Evolutionary conservation across 768 basidiomycete species (phyloP).

Genomic region (Boletus insuetus): DNA sequence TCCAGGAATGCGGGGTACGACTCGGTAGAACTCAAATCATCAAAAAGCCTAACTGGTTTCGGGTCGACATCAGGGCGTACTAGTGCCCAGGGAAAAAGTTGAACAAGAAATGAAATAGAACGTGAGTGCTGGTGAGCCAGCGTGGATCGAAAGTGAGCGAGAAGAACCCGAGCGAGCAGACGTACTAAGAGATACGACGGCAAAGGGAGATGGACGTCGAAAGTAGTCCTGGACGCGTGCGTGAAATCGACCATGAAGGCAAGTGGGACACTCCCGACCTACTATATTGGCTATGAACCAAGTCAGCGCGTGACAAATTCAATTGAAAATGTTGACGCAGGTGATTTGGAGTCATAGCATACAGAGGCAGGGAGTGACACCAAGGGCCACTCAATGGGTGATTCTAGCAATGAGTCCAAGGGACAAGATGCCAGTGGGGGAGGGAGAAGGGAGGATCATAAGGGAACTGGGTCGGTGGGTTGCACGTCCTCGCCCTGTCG

Average conservation of each 20-base stretch:
- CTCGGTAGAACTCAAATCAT: conserved; percentile 19
- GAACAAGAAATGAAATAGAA: not conserved
- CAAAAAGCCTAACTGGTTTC: conserved; percentile 24
- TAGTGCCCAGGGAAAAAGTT: no score
- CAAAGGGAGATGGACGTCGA: not conserved
- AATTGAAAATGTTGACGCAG: conserved; percentile 30
- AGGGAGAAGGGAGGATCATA: not conserved
- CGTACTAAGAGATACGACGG: not conserved
- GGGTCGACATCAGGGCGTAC: not conserved
- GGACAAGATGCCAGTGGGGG: not conserved
- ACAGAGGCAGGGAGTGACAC: conserved; percentile 31
- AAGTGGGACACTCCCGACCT: conserved; percentile 38
- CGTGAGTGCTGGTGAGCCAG: not conserved
- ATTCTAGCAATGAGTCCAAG: conserved; percentile 11
- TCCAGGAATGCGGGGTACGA: conserved; percentile 16
- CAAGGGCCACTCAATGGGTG: conserved; percentile 20
- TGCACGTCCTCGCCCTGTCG: conserved; percentile 6
- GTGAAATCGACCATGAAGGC: conserved; percentile 10
- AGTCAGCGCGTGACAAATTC: conserved; percentile 35
- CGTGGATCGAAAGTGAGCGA: no score
- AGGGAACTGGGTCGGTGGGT: not conserved
- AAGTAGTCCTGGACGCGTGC: not conserved
- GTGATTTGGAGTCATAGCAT: conserved; percentile 40
- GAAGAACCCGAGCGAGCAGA: not conserved
- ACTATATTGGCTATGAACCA: conserved; percentile 64